These are phyloP conservation scores for Physcomitrium patens DNA, from an alignment of 225 moss, liverwort and hornwort genomes.

Conservation along the genomic window DNA sequence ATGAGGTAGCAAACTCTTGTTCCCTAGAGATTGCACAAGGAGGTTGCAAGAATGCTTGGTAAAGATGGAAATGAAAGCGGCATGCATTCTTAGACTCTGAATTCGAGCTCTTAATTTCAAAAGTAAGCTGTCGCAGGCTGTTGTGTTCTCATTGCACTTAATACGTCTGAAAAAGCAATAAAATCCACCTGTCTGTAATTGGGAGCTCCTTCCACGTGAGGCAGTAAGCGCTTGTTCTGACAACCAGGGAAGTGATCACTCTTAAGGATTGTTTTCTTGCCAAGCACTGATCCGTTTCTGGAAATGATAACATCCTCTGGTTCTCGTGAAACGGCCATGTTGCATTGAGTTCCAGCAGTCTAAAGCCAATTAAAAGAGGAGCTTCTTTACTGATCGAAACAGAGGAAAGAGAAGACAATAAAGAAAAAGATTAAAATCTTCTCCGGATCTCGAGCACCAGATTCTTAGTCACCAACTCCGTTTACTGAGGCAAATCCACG, in stretches of 20 bases:
- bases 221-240: constrained; percentile 94
- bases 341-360: constrained; percentile 60
- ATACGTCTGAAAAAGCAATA: constrained; percentile 22
- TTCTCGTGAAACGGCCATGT: constrained; percentile 93
- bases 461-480: constrained; percentile 28
- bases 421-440: constrained; percentile 11
- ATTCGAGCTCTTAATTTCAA: background rate
- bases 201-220: constrained; percentile 96
- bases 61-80: constrained; percentile 2
- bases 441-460: constrained; percentile 12
- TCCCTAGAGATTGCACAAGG: constrained; percentile 6
- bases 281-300: constrained; percentile 95
- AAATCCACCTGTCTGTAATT: constrained; percentile 95
- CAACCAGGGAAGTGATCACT: constrained; percentile 99
- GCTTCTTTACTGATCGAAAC: constrained; percentile 3
- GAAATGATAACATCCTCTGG: constrained; percentile 96
- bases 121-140: background rate
- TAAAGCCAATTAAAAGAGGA: background rate
- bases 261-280: constrained; percentile 99
- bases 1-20: constrained; percentile 19
- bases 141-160: constrained; percentile 27
- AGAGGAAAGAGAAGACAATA: constrained; percentile 23
- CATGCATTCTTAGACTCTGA: background rate
- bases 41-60: constrained; percentile 6
- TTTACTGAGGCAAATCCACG: constrained; percentile 24